These are phyloP conservation scores for Suillus subluteus DNA, from an alignment of 768 basidiomycete species.

Conservation along the genomic window DNA sequence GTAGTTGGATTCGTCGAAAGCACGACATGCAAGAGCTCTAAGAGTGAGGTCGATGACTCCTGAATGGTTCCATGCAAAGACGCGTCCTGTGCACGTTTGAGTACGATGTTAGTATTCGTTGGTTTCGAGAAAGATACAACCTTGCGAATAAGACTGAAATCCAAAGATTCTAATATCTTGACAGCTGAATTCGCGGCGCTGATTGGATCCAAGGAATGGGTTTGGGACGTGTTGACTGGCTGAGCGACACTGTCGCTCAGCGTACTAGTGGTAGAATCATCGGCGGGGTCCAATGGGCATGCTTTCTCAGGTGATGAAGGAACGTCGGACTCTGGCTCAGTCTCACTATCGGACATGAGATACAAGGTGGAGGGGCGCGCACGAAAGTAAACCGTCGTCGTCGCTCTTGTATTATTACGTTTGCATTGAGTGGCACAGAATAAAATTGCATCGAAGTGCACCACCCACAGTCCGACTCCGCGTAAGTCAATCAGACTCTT, in stretches of 20 bases:
- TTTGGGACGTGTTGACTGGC: neutral
- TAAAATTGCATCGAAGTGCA: conserved; percentile 12
- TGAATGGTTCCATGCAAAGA: conserved; percentile 38
- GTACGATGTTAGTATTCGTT: neutral
- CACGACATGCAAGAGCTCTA: conserved; percentile 34
- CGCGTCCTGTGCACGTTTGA: conserved; percentile 34
- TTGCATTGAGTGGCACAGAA: neutral
- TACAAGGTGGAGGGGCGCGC: conserved; percentile 2
- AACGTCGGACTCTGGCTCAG: conserved; percentile 54
- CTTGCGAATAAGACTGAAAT: conserved; percentile 34
- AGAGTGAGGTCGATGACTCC: conserved; percentile 36
- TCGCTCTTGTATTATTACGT: conserved; percentile 3
- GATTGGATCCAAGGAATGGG: neutral
- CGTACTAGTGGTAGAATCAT: conserved; percentile 1
- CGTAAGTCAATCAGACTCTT: conserved; percentile 62
- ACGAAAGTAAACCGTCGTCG: neutral
- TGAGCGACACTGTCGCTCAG: neutral
- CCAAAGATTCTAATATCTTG: conserved; percentile 28
- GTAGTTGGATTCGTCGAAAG: conserved; percentile 15
- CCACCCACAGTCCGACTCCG: conserved; percentile 36
- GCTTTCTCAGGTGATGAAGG: conserved; percentile 14
- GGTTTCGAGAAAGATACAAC: conserved; percentile 15
- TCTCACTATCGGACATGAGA: conserved; percentile 49
- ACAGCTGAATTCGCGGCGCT: conserved; percentile 27
- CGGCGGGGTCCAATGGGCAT: conserved; percentile 14